phyloP scores from a whole-genome alignment of 2,329 filamentous ascomycete species.

The Didymosphaeria variabile region DNA sequence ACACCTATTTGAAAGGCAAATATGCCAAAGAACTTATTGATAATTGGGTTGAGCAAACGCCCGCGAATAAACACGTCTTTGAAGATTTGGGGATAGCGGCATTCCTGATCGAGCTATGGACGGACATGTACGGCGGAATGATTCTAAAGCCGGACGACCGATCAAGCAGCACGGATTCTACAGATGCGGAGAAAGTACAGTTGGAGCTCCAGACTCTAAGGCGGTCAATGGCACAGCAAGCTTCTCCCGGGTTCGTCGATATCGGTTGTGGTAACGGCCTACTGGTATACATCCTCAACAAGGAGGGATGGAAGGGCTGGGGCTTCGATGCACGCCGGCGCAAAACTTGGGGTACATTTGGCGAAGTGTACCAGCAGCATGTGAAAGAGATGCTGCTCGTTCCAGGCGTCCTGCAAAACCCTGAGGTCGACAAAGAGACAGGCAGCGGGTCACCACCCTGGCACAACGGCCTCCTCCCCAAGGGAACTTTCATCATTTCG shows the following conservation, averaged over 20 bases:
- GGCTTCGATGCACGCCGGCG: constrained; percentile 90
- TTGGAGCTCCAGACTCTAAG: neutral
- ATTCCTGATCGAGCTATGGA: constrained; percentile 92
- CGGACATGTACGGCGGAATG: constrained; percentile 73
- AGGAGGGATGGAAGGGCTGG: constrained; percentile 85
- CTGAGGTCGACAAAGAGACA: constrained; percentile 3
- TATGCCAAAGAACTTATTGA: constrained; percentile 77
- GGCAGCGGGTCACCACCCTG: constrained; percentile 24
- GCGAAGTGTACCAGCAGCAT: constrained; percentile 55
- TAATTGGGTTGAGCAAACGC: constrained; percentile 86
- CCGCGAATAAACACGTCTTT: constrained; percentile 91
- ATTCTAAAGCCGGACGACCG: constrained; percentile 15
- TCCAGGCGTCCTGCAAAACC: constrained; percentile 56
- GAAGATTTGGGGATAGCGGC: constrained; percentile 92
- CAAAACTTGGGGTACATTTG: constrained; percentile 85
- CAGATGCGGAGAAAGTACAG: constrained; percentile 19
- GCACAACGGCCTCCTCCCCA: constrained; percentile 72
- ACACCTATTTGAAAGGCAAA: constrained; percentile 78
- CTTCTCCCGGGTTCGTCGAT: constrained; percentile 91
- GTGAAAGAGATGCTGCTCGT: constrained; percentile 69
- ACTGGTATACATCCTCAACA: constrained; percentile 80
- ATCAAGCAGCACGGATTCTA: neutral
- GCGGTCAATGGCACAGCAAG: constrained; percentile 23
- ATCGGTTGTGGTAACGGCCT: constrained; percentile 96
- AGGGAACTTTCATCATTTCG: constrained; percentile 88